Conservation (phyloP, 2,329 filamentous ascomycete species). For the Arachnopeziza araneosa region DNA sequence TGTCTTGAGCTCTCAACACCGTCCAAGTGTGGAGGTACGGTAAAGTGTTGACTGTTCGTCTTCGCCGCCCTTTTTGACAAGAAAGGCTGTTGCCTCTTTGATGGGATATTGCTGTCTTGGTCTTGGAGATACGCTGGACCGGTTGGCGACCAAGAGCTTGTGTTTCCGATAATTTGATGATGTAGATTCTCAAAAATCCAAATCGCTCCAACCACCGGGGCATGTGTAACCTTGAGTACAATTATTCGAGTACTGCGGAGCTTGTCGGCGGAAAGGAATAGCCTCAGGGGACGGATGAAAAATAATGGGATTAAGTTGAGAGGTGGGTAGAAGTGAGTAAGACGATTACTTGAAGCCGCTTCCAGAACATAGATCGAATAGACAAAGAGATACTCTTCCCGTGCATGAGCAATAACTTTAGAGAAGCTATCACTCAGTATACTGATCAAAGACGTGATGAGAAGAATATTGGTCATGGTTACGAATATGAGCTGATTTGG, state of each 20-base stretch:
- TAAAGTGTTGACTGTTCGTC: conserved; percentile 14
- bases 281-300: conserved; percentile 65
- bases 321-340: conserved; percentile 66
- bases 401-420: conserved; percentile 53
- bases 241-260: conserved; percentile 58
- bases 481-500: conserved; percentile 53
- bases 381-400: conserved; percentile 75
- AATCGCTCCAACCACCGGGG: conserved; percentile 37
- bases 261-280: conserved; percentile 59
- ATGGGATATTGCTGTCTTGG: background rate
- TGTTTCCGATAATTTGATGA: background rate
- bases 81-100: conserved; percentile 18
- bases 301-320: conserved; percentile 70
- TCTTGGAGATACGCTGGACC: background rate
- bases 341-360: conserved; percentile 57
- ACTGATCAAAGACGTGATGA: conserved; percentile 73
- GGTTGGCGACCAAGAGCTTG: background rate
- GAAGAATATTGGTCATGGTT: conserved; percentile 69
- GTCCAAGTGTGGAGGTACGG: conserved; percentile 5
- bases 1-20: conserved; percentile 7
- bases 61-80: conserved; percentile 18
- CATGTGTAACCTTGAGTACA: conserved; percentile 57
- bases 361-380: conserved; percentile 62
- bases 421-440: conserved; percentile 70
- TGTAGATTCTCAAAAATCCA: background rate